phyloP scores from a whole-genome alignment of 768 basidiomycete species.

The Xerocomellus intermedius region DNA sequence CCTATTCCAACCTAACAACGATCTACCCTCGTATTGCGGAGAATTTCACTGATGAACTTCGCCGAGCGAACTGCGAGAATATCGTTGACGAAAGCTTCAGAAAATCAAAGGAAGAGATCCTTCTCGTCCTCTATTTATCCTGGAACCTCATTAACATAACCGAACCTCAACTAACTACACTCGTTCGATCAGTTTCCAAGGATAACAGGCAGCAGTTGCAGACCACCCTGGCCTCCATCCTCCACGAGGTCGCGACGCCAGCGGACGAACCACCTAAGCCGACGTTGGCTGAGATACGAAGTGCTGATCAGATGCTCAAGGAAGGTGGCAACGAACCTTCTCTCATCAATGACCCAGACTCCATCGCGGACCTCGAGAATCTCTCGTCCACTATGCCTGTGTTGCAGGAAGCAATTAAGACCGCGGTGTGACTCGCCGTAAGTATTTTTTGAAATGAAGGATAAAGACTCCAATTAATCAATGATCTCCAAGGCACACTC shows the following conservation, averaged over 20 bases:
- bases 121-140: slow-evolving; percentile 15
- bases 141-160: slow-evolving; percentile 13
- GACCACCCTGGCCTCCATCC: slow-evolving; percentile 13
- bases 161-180: slow-evolving; percentile 9
- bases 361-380: slow-evolving; percentile 23
- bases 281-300: slow-evolving; percentile 8
- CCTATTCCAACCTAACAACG: slow-evolving; percentile 13
- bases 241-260: slow-evolving; percentile 8
- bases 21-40: slow-evolving; percentile 21
- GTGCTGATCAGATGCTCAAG: slow-evolving; percentile 21
- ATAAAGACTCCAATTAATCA: neutral
- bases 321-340: slow-evolving; percentile 20
- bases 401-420: slow-evolving; percentile 13
- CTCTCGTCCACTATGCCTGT: slow-evolving; percentile 9
- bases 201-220: slow-evolving; percentile 14
- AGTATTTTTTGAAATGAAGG: neutral
- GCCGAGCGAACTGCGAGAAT: slow-evolving; percentile 10
- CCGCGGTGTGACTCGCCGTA: slow-evolving; percentile 16
- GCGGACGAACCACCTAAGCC: slow-evolving; percentile 2
- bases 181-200: slow-evolving; percentile 15
- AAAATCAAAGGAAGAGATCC: slow-evolving; percentile 24
- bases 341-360: slow-evolving; percentile 21
- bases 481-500: slow-evolving; percentile 11
- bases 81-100: slow-evolving; percentile 20
- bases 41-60: slow-evolving; percentile 18